phyloP scores from a whole-genome alignment of 306 rosid genomes.

The Malus orientalis region DNA sequence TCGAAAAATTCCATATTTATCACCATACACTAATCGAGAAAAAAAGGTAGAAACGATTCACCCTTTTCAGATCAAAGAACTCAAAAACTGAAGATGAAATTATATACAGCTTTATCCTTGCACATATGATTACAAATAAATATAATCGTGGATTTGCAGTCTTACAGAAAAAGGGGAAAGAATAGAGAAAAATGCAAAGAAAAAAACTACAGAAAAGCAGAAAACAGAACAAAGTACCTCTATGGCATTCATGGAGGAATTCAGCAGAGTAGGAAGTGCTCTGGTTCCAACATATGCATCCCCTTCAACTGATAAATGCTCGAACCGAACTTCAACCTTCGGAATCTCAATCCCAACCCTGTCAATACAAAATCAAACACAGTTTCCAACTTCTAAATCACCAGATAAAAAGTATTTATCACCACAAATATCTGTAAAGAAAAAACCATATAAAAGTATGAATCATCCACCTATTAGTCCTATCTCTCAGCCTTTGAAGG shows the following conservation, averaged over 20 bases:
- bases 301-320: conserved; percentile 52
- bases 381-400: neutral
- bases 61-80: too few species aligned
- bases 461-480: conserved; percentile 36
- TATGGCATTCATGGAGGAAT: conserved; percentile 31
- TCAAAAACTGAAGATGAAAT: too few species aligned
- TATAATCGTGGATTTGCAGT: too few species aligned
- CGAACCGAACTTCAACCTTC: conserved; percentile 41
- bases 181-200: neutral
- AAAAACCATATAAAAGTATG: neutral
- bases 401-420: neutral
- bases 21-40: too few species aligned
- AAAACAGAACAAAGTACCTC: conserved; percentile 35
- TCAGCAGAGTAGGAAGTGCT: conserved; percentile 55
- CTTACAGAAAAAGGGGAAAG: too few species aligned
- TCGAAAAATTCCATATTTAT: too few species aligned
- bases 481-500: conserved; percentile 35
- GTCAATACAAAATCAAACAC: neutral
- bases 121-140: too few species aligned
- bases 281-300: conserved; percentile 51
- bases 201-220: neutral
- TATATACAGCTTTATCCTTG: too few species aligned
- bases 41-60: too few species aligned
- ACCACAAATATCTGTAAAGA: neutral
- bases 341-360: conserved; percentile 63